A percentile compares a stretch with the other conserved stretches of the same genome.
These are phyloP conservation scores for Pichia nakasei DNA, from an alignment of 805 yeast genomes.

Conservation along the genomic window DNA sequence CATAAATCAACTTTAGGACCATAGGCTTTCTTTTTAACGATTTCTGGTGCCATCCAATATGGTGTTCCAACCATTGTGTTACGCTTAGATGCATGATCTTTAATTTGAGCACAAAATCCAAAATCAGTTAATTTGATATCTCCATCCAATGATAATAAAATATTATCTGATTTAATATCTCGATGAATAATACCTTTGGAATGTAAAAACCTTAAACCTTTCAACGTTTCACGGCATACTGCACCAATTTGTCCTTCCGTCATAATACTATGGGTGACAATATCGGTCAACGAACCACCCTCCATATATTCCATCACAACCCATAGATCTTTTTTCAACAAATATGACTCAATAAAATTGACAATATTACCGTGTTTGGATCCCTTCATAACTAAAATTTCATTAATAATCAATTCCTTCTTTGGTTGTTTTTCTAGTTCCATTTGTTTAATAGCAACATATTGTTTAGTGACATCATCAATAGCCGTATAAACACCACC, in stretches of 20 bases:
- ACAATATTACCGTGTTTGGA: conserved; percentile 87
- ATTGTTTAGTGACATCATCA: conserved; percentile 41
- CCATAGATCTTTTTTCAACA: conserved; percentile 79
- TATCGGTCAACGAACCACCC: conserved; percentile 94
- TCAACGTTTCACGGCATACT: conserved; percentile 83
- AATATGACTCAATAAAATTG: conserved; percentile 81
- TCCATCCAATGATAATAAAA: conserved; percentile 73
- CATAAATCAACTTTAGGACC: conserved; percentile 79
- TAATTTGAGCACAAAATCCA: conserved; percentile 70
- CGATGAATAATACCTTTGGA: conserved; percentile 90
- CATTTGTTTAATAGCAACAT: conserved; percentile 96
- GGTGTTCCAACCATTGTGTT: conserved; percentile 88
- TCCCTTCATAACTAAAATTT: conserved; percentile 92
- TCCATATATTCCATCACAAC: conserved; percentile 99
- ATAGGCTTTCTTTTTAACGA: conserved; percentile 69
- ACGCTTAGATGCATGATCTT: conserved; percentile 62
- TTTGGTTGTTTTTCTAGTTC: conserved; percentile 90
- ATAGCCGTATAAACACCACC: conserved; percentile 94
- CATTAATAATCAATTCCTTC: conserved; percentile 90
- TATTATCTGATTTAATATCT: conserved; percentile 93
- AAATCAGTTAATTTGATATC: conserved; percentile 86
- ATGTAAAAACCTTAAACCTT: conserved; percentile 82
- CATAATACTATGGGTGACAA: conserved; percentile 80
- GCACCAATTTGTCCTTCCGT: conserved; percentile 94
- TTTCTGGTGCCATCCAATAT: conserved; percentile 89